These are phyloP conservation scores for Sphaerobolus stellatus DNA, from an alignment of 1,284 basidiomycete genomes.

Conservation along the genomic window DNA sequence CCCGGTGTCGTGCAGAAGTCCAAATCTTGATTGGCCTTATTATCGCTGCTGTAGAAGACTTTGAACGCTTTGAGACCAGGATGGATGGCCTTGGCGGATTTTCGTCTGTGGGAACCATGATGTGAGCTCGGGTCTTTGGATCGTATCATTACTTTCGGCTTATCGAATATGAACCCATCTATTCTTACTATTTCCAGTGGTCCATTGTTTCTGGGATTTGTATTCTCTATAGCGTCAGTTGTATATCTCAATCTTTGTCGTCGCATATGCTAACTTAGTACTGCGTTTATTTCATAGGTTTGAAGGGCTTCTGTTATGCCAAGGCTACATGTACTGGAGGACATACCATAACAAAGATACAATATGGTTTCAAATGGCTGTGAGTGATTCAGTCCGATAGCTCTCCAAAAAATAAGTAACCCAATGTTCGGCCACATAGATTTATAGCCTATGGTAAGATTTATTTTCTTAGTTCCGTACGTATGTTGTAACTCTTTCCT, in stretches of 20 bases:
- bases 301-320: neutral
- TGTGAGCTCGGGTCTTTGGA: no score
- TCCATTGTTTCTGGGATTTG: neutral
- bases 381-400: neutral
- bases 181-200: neutral
- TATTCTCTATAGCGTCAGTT: neutral
- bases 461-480: neutral
- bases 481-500: neutral
- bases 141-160: no score
- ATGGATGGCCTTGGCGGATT: no score
- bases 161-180: neutral
- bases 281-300: neutral
- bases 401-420: no score
- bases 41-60: no score
- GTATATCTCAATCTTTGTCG: no score
- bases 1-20: no score
- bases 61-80: no score
- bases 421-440: no score
- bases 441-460: neutral
- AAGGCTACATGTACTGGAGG: neutral
- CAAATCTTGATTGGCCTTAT: no score
- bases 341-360: neutral
- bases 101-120: no score
- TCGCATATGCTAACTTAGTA: neutral
- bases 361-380: neutral